Conservation (phyloP, 106 monocot genomes). For the Platanthera guangdongensis region DNA sequence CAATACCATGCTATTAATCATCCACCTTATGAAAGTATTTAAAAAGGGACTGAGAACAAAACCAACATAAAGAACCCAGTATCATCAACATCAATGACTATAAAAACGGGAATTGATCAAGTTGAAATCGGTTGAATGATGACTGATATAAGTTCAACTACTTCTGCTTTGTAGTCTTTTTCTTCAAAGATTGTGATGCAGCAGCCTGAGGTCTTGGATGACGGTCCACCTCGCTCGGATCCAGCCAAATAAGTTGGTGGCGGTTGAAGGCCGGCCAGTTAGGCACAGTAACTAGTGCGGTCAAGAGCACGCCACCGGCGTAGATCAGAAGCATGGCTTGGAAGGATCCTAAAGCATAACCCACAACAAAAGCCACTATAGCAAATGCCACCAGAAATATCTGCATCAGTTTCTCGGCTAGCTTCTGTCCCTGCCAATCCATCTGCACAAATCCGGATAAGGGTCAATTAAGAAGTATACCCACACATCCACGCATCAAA, state of each 20-base stretch:
- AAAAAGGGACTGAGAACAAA: neutral
- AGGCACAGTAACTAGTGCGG: slow-evolving; percentile 72
- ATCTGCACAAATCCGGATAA: slow-evolving; percentile 26
- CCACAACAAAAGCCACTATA: slow-evolving; percentile 44
- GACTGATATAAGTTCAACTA: slow-evolving; percentile 16
- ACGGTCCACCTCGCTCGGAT: slow-evolving; percentile 58
- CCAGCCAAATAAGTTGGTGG: slow-evolving; percentile 75
- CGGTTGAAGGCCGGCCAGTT: slow-evolving; percentile 85
- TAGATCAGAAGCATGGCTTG: slow-evolving; percentile 73
- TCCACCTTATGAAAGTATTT: neutral
- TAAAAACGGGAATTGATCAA: neutral
- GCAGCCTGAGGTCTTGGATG: slow-evolving; percentile 55
- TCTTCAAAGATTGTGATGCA: slow-evolving; percentile 24
- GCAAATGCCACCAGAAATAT: slow-evolving; percentile 58
- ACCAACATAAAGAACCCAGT: neutral
- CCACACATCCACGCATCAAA: neutral
- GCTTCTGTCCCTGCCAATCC: slow-evolving; percentile 99
- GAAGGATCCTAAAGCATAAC: slow-evolving; percentile 63
- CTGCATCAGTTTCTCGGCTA: slow-evolving; percentile 80
- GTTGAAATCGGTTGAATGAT: neutral
- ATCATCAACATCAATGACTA: neutral
- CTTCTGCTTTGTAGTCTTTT: slow-evolving; percentile 57
- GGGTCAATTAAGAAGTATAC: neutral
- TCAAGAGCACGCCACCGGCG: slow-evolving; percentile 69
- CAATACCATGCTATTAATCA: neutral